Base-by-base conservation (phyloP, 495 filamentous ascomycete genomes). In the Jackrogersella minutella region DNA sequence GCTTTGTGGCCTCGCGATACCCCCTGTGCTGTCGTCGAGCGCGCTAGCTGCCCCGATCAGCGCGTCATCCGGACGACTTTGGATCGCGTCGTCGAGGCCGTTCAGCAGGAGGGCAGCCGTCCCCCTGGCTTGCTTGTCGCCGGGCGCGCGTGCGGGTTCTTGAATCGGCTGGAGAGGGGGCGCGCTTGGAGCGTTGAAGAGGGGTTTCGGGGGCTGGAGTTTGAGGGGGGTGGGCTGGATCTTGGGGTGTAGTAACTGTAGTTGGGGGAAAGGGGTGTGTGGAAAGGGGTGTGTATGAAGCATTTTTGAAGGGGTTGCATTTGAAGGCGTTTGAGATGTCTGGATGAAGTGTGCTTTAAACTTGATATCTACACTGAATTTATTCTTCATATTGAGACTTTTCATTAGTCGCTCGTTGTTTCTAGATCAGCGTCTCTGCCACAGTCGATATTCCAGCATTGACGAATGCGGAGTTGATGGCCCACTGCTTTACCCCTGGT, bases 41-140 rank as follows among this genome's bases (percentile, higher is more conserved):
- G 95, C n/a, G 95, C 95, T 0, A 93, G 90, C 39, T 99, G 95
- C 74, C 88, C 92, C 0, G 95, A 99, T 74, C 96, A 98, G 81
- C 81, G 95, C 19, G 92, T 98, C 30, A 92, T 98, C 34, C 82
- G 95, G 50, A 92, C 92, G 1, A 96, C 92, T 3, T 72, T 99
- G 33, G 85, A 88, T 63, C 83, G 89, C 71, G 90, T 97, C 5
- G 89, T 82, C 34, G 81, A 86, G 49, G 95, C 95, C 1, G 88
- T 99, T 58, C 93, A 97, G 76, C 90, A 91, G 61, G 91, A 93
- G 66, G 95, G 95, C 0, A 92, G 88, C 51, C 82, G 96, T 34
- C 95, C 95, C 31, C 95, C 96, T 0, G 95, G 95, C 3, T 75
- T 99, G 72, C 76, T 99, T 47, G 91, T 99, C n/a, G 86, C 97